phyloP scores from a whole-genome alignment of 176 grass and related monocot genomes.

The Sorghum bicolor region DNA sequence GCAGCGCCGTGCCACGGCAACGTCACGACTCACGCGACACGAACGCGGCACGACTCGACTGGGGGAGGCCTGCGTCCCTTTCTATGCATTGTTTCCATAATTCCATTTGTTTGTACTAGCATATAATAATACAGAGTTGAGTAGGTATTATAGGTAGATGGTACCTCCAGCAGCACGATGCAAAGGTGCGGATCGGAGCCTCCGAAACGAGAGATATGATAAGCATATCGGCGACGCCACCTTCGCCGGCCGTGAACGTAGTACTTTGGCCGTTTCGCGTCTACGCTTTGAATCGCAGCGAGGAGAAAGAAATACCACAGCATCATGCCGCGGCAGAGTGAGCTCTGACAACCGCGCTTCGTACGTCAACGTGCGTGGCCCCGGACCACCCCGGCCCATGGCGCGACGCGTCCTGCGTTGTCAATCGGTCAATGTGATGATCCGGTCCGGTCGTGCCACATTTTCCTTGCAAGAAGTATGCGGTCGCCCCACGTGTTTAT shows the following conservation, averaged over 20 bases:
- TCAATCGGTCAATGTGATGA: background rate
- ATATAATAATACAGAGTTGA: background rate
- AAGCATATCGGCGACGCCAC: background rate
- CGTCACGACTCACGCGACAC: background rate
- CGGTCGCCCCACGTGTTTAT: background rate
- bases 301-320: too few species aligned
- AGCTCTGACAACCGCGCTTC: background rate
- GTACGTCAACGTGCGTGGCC: background rate
- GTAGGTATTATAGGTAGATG: too few species aligned
- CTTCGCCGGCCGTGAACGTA: background rate
- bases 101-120: too few species aligned
- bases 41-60: background rate
- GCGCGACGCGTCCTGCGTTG: too few species aligned
- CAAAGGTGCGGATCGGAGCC: too few species aligned
- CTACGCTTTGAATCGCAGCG: background rate
- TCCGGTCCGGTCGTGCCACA: too few species aligned
- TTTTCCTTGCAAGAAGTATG: background rate
- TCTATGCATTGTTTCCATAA: background rate
- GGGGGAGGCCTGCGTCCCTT: too few species aligned
- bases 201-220: background rate
- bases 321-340: too few species aligned
- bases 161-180: background rate
- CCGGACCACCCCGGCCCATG: background rate
- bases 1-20: background rate
- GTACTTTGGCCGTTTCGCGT: background rate